Base-by-base conservation (phyloP, 495 filamentous ascomycete genomes). In the Viridothelium virens region DNA sequence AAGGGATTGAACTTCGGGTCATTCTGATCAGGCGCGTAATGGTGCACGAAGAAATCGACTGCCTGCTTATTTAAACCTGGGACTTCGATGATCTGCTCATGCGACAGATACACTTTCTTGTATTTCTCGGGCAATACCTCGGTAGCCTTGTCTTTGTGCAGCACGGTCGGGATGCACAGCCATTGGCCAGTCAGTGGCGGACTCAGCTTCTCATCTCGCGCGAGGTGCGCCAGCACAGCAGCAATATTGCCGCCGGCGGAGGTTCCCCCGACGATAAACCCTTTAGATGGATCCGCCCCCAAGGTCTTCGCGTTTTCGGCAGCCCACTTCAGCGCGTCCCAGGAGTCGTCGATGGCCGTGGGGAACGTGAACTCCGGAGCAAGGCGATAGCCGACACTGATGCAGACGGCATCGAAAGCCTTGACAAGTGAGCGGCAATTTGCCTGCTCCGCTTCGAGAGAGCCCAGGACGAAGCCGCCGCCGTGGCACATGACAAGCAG, bases 321-420 rank as follows among this genome's bases (percentile, higher is more conserved):
- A 10, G 66, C 36, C 64, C 67, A 71, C 25, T 67, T 48, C 7
- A 67, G 33, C 44, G 50, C 65, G 59, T 73, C 71, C 62, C 62
- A 67, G 4, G 36, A 85, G 69, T 96, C 91, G 59, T 93, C 88
- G 4, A 91, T 85, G 0, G 89, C 84, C 0, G 84, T 84, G 0
- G 90, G 90, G 72, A 92, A 94, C 0, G 89, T 89, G 71, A 84
- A 78, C 74, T 92, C 88, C 3, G 91, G 90, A 0, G 89, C 90
- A 1, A 89, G 83, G 37, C 91, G 84, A 74, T 95, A 93, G 31
- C 87, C 85, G 65, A 92, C 88, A 47, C 81, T 86, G 46, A 87
- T 81, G 14, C 90, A 76, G 16, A 92, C 86, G 39, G 88, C 88
- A 33, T 79, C 77, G 56, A 83, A 82, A 39, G 83, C 77, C 11